Evolutionary conservation across 495 filamentous ascomycete species (phyloP), one percentile per base, ranked within the genome.

Genomic region (Astrocystis sublimbata): DNA sequence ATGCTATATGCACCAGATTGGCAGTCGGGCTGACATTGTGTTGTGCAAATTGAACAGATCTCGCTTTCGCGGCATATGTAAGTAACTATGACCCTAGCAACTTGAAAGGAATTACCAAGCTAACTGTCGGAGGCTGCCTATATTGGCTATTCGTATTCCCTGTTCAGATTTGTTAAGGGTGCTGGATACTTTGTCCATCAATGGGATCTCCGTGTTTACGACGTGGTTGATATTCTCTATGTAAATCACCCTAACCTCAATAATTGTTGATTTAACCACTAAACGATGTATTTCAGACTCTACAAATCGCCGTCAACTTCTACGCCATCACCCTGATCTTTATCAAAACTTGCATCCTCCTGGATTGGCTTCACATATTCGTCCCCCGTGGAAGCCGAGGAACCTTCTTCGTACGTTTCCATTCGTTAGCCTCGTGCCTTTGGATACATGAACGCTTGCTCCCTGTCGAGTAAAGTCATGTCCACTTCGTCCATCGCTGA

Each of bases 361-460:
- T 75, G 30, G 68, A 73, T 17, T 75, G 71, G 66, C n/a, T 65
- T n/a, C 59, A 62, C 42, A 60, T 70, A 36, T 71, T 69, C 60
- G 64, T 60, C 9, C 72, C 72, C 0, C 36, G 13, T n/a, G 52
- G 53, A 15, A 61, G 30, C 15, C 58, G 61, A 4, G 52, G 65
- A 28, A 12, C 30, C 8, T 62, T 68, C 40, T 68, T 53, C 31
- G 61, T 63, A 52, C 50, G 61, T 30, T 30, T 38, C 6, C 17
- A 0, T n/a, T n/a, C n/a, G n/a, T n/a, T n/a, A n/a, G n/a, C n/a
- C n/a, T n/a, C n/a, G n/a, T n/a, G n/a, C n/a, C n/a, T n/a, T n/a
- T n/a, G n/a, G n/a, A n/a, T n/a, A n/a, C n/a, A n/a, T n/a, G n/a
- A n/a, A n/a, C n/a, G n/a, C n/a, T n/a, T n/a, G n/a, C n/a, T n/a